Evolutionary conservation across 2,329 filamentous ascomycete species (phyloP).

Genomic region (Hypoxylon sp.): DNA sequence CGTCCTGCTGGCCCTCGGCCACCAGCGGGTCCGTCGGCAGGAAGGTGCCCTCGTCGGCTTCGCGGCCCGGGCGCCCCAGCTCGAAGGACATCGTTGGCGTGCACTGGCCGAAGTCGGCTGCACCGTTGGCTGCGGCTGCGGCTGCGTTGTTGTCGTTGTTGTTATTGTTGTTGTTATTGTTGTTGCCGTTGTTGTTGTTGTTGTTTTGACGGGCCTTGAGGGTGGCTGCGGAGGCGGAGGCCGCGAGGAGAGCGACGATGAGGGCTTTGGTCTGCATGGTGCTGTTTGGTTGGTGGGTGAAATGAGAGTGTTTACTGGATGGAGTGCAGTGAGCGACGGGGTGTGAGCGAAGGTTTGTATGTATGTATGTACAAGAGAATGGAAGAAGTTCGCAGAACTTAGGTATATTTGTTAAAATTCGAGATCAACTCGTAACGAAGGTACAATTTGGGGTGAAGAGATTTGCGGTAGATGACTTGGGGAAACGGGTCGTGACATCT

Average conservation of each 20-base stretch:
- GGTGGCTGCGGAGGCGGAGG: constrained; percentile 7
- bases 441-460: constrained; percentile 15
- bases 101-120: constrained; percentile 66
- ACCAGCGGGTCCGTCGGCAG: constrained; percentile 69
- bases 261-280: constrained; percentile 16
- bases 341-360: background rate
- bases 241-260: background rate
- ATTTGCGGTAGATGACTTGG: background rate
- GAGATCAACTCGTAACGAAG: constrained; percentile 46
- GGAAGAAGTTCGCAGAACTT: constrained; percentile 46
- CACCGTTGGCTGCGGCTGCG: constrained; percentile 48
- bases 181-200: constrained; percentile 33
- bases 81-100: constrained; percentile 70
- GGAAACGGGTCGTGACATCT: background rate
- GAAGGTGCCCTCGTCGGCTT: constrained; percentile 70
- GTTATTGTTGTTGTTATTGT: constrained; percentile 40
- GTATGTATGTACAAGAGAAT: constrained; percentile 39
- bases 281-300: background rate
- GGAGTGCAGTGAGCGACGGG: constrained; percentile 18
- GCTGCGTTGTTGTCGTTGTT: constrained; percentile 43
- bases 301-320: background rate
- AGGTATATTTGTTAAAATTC: constrained; percentile 7
- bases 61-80: constrained; percentile 66
- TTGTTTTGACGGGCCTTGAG: constrained; percentile 10
- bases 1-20: constrained; percentile 68